These are phyloP conservation scores for Diaporthe sp. DNA, from an alignment of 2,329 filamentous ascomycete genomes.

Conservation along the genomic window DNA sequence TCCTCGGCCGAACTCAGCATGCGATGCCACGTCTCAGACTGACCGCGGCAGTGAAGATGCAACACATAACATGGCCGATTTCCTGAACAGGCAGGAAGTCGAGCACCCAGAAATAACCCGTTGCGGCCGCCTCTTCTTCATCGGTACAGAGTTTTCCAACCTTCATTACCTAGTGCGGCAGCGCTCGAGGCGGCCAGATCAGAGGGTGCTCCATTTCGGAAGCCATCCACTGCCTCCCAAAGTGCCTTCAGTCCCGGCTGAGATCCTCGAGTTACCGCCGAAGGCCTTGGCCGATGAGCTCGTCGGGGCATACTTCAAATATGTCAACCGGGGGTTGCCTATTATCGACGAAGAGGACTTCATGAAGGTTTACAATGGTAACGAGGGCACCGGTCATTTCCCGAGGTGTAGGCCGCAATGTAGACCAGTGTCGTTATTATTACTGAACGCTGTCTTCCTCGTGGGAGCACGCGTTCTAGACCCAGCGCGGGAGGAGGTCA, in stretches of 20 bases:
- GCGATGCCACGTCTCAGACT: background rate
- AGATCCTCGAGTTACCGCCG: background rate
- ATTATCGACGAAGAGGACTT: conserved; percentile 11
- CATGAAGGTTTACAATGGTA: background rate
- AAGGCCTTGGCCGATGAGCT: conserved; percentile 12
- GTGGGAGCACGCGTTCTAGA: background rate
- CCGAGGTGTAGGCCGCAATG: conserved; percentile 6
- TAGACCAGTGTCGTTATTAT: background rate
- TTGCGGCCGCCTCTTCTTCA: conserved; percentile 13
- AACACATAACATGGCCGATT: conserved; percentile 8
- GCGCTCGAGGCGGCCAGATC: background rate
- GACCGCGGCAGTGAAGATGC: background rate
- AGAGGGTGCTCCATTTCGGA: conserved; percentile 3
- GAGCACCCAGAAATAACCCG: conserved; percentile 5
- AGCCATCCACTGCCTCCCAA: background rate
- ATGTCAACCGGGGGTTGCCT: background rate
- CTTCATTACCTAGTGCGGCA: conserved; percentile 2
- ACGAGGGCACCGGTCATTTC: background rate
- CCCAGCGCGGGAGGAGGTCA: background rate
- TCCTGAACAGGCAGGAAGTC: background rate
- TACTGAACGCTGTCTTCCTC: conserved; percentile 7
- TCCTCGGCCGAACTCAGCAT: background rate
- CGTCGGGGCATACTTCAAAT: background rate
- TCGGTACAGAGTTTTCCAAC: conserved; percentile 10
- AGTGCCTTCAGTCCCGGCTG: background rate